Base-by-base conservation (phyloP, 2,329 filamentous ascomycete genomes). In the Colletotrichum eleusines region DNA sequence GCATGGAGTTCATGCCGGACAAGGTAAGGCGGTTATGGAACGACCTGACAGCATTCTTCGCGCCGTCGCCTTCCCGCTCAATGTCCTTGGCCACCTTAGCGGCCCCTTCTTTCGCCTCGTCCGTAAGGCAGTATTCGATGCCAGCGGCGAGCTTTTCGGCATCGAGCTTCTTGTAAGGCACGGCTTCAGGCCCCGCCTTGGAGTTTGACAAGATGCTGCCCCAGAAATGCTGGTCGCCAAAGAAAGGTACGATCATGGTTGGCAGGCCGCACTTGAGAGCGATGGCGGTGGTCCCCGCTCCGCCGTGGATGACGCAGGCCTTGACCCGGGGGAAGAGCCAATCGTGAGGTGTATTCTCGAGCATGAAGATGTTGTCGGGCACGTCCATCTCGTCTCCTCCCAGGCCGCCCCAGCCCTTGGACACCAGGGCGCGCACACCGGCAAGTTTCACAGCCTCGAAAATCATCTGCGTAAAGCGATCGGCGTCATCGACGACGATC, bases 201-300 rank as follows among this genome's bases (percentile, higher is more conserved):
- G 89, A 85, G 42, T 85, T 87, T 5, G 84, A 85, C 1, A 94
- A 85, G 88, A 92, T 92, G 23, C 85, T 84, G 2, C 92, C 92
- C 92, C 92, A 94, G 77, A 94, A 94, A 59, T 91, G 87, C 78
- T 94, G 92, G 76, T 94, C 92, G 3, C 92, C 92, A 74, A 94
- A 94, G 80, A 94, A 94, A 0, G 92, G 92, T 2, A 94, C 90
- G 33, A 94, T 87, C 88, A 94, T 91, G 6, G 90, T 93, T 0
- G 92, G 92, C 75, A 87, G 88, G 4, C 87, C 92, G 73, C 87
- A 91, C 77, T 92, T 92, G 40, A 94, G 83, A 1, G 91, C 91
- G 57, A 92, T 92, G 1, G 92, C 92, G 0, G 91, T 93, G 0
- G 92, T 94, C 2, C 92, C 92, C 0, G 92, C 92, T 16, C 92